Evolutionary conservation across 1,284 basidiomycete species (phyloP), one percentile per base, ranked within the genome.

Genomic region (Boletus subluridellus): DNA sequence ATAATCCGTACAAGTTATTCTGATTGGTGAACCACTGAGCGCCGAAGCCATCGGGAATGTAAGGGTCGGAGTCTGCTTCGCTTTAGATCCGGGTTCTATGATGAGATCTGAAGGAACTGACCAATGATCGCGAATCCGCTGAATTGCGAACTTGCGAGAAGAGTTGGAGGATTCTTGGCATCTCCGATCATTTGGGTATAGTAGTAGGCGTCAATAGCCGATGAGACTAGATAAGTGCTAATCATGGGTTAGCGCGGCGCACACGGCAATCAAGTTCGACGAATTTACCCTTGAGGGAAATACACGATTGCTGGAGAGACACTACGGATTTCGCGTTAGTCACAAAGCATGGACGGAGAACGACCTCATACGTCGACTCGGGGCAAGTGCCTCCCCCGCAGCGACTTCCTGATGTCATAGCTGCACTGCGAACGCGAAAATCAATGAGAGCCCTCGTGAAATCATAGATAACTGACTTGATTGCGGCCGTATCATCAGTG

Each of bases 111-210:
- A 45, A 32, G 5, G 24, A 53, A 59, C 72, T 47, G 57, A 79
- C 80, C 80, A 52, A 85, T 80, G 54, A 85, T 74, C 1, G 80
- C 82, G 5, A 80, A 75, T 30, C 83, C 83, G 21, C 57, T 64
- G 67, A 85, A 85, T 51, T 67, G 67, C 9, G 79, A 55, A 46
- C 74, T 69, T 6, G 82, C 82, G 5, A 76, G 66, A 41, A 85
- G 66, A 0, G 78, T 80, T 0, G 83, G 83, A 41, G 75, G 76
- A 32, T 76, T 69, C 60, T 72, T 74, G 10, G 81, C 77, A 64
- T 83, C 81, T 35, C 77, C 80, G 46, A 80, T 75, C 12, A 82
- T 60, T 60, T 80, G 77, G 0, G 82, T 82, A 60, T 80, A 81
- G 63, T 83, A 85, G 60, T 78, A 81, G 5, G 77, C 75, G 34